These are phyloP conservation scores for Suhomyces vadensis DNA, from an alignment of 805 yeast species.

Conservation along the genomic window DNA sequence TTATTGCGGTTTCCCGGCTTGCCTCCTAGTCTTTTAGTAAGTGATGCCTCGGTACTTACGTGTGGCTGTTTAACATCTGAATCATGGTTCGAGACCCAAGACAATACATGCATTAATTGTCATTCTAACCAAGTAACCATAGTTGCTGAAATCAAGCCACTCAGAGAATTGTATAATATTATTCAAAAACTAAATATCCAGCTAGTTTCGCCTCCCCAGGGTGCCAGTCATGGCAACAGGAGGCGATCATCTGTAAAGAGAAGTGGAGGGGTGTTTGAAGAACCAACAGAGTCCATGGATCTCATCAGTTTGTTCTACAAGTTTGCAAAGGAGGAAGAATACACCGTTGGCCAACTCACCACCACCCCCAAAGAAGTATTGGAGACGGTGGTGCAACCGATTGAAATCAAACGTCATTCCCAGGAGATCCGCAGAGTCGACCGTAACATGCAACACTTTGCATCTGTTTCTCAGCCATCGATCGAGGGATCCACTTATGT, in stretches of 20 bases:
- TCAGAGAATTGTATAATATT: constrained; percentile 33
- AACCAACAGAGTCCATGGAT: constrained; percentile 25
- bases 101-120: constrained; percentile 29
- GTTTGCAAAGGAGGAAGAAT: constrained; percentile 39
- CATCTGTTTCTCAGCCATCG: background rate
- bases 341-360: background rate
- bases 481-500: background rate
- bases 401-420: constrained; percentile 9
- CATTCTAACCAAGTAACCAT: constrained; percentile 18
- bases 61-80: constrained; percentile 46
- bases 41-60: constrained; percentile 37
- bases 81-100: constrained; percentile 18
- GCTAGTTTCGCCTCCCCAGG: constrained; percentile 6
- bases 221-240: constrained; percentile 6
- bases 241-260: constrained; percentile 26
- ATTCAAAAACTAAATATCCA: constrained; percentile 20
- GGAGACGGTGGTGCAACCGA: constrained; percentile 11
- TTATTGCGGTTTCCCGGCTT: constrained; percentile 28
- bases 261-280: constrained; percentile 13
- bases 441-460: background rate
- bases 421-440: constrained; percentile 1
- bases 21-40: constrained; percentile 15
- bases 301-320: constrained; percentile 39
- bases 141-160: constrained; percentile 31
- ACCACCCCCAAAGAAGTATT: background rate